phyloP scores from a whole-genome alignment of 176 grass and related monocot genomes.

The Juncus inflexus region DNA sequence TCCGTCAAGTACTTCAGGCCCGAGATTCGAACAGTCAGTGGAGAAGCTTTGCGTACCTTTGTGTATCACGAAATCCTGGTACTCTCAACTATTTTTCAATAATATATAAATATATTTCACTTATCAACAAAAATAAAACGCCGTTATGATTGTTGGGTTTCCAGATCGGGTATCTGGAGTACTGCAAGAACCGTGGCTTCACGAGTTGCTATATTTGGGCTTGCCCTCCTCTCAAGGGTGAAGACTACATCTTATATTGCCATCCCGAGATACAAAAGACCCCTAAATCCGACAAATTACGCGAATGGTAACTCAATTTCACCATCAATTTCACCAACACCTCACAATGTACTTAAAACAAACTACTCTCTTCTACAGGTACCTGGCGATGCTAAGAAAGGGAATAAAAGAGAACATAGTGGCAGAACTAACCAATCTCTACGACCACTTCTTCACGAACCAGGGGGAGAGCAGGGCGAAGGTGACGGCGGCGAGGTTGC shows the following conservation, averaged over 20 bases:
- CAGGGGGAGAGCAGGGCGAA: constrained; percentile 90
- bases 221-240: constrained; percentile 93
- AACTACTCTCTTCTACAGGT: constrained; percentile 36
- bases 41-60: constrained; percentile 85
- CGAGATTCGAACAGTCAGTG: constrained; percentile 68
- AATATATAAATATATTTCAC: constrained; percentile 11
- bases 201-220: constrained; percentile 99
- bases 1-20: constrained; percentile 99
- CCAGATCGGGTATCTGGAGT: constrained; percentile 99
- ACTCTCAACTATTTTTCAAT: constrained; percentile 28
- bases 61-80: constrained; percentile 99
- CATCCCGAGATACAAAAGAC: constrained; percentile 99
- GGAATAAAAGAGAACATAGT: constrained; percentile 88
- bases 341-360: too few relatives aligned
- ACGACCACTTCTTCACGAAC: constrained; percentile 85
- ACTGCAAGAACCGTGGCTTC: constrained; percentile 97
- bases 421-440: constrained; percentile 84
- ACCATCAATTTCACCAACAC: not conserved
- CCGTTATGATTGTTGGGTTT: constrained; percentile 23
- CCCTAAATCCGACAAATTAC: constrained; percentile 96
- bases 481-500: constrained; percentile 88
- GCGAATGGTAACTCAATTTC: constrained; percentile 60
- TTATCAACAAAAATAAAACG: constrained; percentile 17
- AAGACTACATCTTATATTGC: constrained; percentile 99
- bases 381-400: constrained; percentile 95